phyloP scores from a whole-genome alignment of 2,329 filamentous ascomycete species.

The Aspergillus neotritici region DNA sequence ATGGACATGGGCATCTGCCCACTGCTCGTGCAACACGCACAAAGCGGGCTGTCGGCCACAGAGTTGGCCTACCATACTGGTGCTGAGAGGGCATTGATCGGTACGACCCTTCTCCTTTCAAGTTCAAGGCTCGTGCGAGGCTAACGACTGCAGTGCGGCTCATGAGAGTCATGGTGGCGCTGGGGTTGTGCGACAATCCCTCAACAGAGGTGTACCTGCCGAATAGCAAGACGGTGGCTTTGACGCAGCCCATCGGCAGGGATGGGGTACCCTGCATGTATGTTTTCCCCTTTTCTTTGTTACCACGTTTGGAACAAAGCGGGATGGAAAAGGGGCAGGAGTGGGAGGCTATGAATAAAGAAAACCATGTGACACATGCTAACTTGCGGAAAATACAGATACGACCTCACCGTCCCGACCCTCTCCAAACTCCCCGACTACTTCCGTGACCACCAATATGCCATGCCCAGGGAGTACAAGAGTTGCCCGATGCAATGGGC shows the following conservation, averaged over 20 bases:
- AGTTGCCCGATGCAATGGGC: constrained; percentile 28
- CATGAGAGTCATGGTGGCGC: constrained; percentile 27
- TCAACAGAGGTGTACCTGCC: constrained; percentile 19
- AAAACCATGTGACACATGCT: too few relatives aligned
- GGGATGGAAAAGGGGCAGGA: neutral
- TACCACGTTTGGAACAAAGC: neutral
- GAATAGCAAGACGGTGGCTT: constrained; percentile 22
- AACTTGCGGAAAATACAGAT: constrained; percentile 10
- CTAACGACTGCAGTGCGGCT: constrained; percentile 18
- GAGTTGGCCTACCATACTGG: constrained; percentile 24
- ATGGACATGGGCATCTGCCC: constrained; percentile 28
- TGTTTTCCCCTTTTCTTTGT: neutral
- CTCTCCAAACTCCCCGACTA: constrained; percentile 28
- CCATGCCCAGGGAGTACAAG: constrained; percentile 24
- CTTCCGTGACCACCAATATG: constrained; percentile 22
- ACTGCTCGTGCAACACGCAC: constrained; percentile 18
- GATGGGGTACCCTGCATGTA: constrained; percentile 30
- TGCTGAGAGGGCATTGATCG: constrained; percentile 26
- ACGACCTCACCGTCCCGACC: constrained; percentile 29
- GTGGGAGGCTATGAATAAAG: too few relatives aligned
- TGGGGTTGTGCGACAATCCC: constrained; percentile 21
- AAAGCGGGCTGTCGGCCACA: constrained; percentile 19
- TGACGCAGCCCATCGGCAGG: constrained; percentile 24
- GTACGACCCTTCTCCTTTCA: constrained; percentile 12
- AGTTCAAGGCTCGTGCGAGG: neutral